phyloP scores from a whole-genome alignment of 2,329 filamentous ascomycete species.

The Xenosphaeropsis pyriputrescens region DNA sequence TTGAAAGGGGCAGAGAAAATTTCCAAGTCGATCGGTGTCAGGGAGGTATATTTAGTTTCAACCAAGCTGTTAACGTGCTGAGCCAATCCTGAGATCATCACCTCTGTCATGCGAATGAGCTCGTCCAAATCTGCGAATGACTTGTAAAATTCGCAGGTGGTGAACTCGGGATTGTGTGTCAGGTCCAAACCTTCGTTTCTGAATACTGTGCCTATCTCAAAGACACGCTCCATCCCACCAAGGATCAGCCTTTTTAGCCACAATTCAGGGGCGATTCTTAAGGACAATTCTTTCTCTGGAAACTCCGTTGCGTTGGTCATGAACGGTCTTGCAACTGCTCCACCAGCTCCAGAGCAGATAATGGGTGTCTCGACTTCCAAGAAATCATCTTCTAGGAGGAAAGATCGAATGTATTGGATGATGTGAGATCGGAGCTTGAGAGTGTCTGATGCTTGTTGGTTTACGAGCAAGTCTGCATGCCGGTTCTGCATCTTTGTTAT shows the following conservation, averaged over 20 bases:
- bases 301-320: conserved; percentile 67
- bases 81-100: conserved; percentile 47
- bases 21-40: conserved; percentile 31
- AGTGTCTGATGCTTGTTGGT: conserved; percentile 50
- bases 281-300: conserved; percentile 51
- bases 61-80: conserved; percentile 31
- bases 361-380: conserved; percentile 87
- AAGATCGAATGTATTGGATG: conserved; percentile 58
- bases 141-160: conserved; percentile 93
- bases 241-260: conserved; percentile 89
- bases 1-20: conserved; percentile 41
- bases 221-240: conserved; percentile 76
- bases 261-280: conserved; percentile 86
- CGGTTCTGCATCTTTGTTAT: conserved; percentile 63
- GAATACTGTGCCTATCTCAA: conserved; percentile 86
- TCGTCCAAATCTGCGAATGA: conserved; percentile 66
- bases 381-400: conserved; percentile 58
- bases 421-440: conserved; percentile 63
- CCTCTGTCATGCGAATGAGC: conserved; percentile 63
- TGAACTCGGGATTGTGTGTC: conserved; percentile 95
- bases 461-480: conserved; percentile 77
- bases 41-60: conserved; percentile 26
- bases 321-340: conserved; percentile 78
- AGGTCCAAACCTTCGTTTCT: conserved; percentile 85
- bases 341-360: conserved; percentile 68